Conservation (phyloP, 225 moss, liverwort and hornwort species). For the Pseudisothecium myosuroides region DNA sequence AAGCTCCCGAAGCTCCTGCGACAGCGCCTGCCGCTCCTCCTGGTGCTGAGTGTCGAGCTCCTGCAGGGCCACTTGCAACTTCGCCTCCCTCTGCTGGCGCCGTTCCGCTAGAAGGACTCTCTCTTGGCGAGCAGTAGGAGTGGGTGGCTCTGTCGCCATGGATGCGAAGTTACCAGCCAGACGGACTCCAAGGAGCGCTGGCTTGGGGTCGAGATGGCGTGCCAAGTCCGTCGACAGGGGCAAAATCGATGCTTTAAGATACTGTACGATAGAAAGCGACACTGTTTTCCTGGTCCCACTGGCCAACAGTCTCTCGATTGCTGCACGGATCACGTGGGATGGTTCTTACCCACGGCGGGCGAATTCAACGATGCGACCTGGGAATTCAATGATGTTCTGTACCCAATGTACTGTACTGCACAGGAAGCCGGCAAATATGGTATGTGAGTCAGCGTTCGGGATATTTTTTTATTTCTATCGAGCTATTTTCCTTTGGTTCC, state of each 20-base stretch:
- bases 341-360: too few species aligned
- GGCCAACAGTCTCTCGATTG: too few species aligned
- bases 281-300: neutral
- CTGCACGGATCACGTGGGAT: neutral
- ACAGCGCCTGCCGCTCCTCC: neutral
- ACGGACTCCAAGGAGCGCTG: neutral
- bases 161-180: neutral
- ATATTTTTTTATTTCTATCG: too few species aligned
- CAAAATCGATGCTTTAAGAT: neutral
- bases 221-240: neutral
- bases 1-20: neutral
- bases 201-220: neutral
- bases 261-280: neutral
- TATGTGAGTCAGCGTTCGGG: too few species aligned
- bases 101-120: too few species aligned
- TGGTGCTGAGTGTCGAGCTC: neutral
- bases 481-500: too few species aligned
- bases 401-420: too few species aligned
- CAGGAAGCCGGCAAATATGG: too few species aligned
- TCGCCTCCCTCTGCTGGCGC: fast-evolving
- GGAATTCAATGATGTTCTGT: too few species aligned
- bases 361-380: too few species aligned
- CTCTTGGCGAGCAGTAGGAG: neutral
- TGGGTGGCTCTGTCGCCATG: neutral
- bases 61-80: neutral